Evolutionary conservation across 2,329 filamentous ascomycete species (phyloP).

Genomic region (Pyricularia grisea): DNA sequence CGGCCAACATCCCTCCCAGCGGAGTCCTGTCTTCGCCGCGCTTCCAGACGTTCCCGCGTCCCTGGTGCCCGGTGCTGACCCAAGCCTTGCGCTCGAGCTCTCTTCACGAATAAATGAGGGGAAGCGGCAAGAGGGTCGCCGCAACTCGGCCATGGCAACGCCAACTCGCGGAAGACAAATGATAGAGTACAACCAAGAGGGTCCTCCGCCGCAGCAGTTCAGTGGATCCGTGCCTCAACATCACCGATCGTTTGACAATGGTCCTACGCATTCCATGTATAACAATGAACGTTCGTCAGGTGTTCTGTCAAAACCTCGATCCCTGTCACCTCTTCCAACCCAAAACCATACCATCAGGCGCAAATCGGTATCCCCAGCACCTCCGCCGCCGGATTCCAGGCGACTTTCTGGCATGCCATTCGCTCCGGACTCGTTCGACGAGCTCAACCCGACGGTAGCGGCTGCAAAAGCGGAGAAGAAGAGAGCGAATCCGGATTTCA

Average conservation of each 20-base stretch:
- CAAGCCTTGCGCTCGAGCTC: constrained; percentile 44
- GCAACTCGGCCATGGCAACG: constrained; percentile 23
- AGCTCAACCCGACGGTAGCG: constrained; percentile 52
- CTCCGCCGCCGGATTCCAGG: constrained; percentile 27
- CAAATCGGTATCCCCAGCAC: constrained; percentile 67
- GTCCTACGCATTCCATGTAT: constrained; percentile 14
- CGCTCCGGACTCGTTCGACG: constrained; percentile 66
- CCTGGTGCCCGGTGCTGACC: constrained; percentile 52
- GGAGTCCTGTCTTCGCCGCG: constrained; percentile 25
- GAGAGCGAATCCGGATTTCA: constrained; percentile 24
- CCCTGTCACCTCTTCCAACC: constrained; percentile 29
- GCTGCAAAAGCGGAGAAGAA: constrained; percentile 23
- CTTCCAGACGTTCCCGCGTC: constrained; percentile 43
- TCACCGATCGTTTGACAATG: constrained; percentile 22
- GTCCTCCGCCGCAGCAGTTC: constrained; percentile 19
- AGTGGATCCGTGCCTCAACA: constrained; percentile 7
- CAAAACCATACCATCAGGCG: constrained; percentile 47
- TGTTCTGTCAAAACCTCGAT: constrained; percentile 24
- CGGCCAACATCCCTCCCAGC: constrained; percentile 17
- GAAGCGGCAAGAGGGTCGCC: constrained; percentile 31
- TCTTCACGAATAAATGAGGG: constrained; percentile 48
- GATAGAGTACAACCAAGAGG: constrained; percentile 21
- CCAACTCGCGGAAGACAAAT: constrained; percentile 31
- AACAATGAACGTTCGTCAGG: constrained; percentile 15
- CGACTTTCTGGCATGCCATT: constrained; percentile 58